Evolutionary conservation across 352 stramenopile species (phyloP).

Genomic region (Phytophthora cactorum): DNA sequence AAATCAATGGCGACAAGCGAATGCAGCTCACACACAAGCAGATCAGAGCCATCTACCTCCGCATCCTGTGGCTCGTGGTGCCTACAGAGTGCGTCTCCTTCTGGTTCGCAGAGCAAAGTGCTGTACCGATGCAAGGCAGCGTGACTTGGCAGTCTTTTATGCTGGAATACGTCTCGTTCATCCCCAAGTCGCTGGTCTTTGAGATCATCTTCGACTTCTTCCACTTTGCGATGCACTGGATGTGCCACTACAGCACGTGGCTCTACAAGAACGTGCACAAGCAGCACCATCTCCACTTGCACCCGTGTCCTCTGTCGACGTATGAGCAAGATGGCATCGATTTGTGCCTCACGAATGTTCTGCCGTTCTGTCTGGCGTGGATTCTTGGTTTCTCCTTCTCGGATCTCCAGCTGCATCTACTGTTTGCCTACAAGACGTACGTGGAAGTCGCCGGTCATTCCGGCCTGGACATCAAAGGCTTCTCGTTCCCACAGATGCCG

Average conservation of each 20-base stretch:
- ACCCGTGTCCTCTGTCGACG: slow-evolving; percentile 80
- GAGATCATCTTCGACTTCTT: slow-evolving; percentile 89
- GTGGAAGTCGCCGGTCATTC: slow-evolving; percentile 88
- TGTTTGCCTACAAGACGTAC: slow-evolving; percentile 92
- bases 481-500: slow-evolving; percentile 87
- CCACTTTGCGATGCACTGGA: slow-evolving; percentile 82
- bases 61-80: slow-evolving; percentile 72
- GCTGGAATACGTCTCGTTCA: slow-evolving; percentile 61
- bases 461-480: slow-evolving; percentile 83
- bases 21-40: slow-evolving; percentile 49
- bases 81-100: slow-evolving; percentile 76
- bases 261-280: slow-evolving; percentile 88
- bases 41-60: slow-evolving; percentile 54
- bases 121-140: background rate
- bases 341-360: slow-evolving; percentile 76
- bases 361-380: slow-evolving; percentile 69
- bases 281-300: slow-evolving; percentile 78
- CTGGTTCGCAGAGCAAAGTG: slow-evolving; percentile 43
- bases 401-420: slow-evolving; percentile 64
- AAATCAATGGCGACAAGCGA: slow-evolving; percentile 73
- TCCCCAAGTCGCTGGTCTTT: slow-evolving; percentile 86
- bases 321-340: slow-evolving; percentile 87
- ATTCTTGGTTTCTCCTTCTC: slow-evolving; percentile 55
- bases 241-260: slow-evolving; percentile 67
- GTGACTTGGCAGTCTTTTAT: slow-evolving; percentile 38